phyloP scores from a whole-genome alignment of 208 protist genomes.

The Tritrichomonas foetus region DNA sequence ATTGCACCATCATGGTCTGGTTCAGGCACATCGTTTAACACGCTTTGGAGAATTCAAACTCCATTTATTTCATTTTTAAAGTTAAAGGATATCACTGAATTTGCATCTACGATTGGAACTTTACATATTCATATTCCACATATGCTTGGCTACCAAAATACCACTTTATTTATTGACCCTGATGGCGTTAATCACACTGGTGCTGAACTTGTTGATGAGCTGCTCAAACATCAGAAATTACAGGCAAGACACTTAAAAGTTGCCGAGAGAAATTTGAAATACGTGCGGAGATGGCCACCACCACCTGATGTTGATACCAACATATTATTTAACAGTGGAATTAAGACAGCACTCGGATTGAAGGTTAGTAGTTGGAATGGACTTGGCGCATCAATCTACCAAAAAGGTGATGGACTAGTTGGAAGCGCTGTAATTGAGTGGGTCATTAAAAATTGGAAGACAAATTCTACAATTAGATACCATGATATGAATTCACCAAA shows the following conservation, averaged over 20 bases:
- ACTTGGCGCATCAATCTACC: neutral
- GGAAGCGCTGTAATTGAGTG: neutral
- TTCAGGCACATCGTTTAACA: neutral
- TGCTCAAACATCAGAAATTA: neutral
- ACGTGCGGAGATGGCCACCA: neutral
- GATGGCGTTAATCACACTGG: neutral
- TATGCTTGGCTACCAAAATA: neutral
- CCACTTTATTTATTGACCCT: neutral
- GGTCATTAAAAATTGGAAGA: neutral
- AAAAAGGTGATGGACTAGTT: neutral
- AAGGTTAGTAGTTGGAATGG: neutral
- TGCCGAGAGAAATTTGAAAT: neutral
- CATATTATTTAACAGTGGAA: neutral
- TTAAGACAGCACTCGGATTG: neutral
- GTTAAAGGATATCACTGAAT: neutral
- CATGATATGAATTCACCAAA: no score
- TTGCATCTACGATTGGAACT: neutral
- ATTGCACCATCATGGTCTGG: neutral
- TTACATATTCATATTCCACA: neutral
- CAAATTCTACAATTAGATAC: no score
- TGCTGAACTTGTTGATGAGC: neutral
- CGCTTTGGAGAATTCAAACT: neutral
- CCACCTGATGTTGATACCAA: neutral
- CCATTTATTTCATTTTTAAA: neutral
- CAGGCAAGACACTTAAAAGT: neutral